Evolutionary conservation across 306 rosid genomes (phyloP).

Genomic region (Albizia julibrissin): DNA sequence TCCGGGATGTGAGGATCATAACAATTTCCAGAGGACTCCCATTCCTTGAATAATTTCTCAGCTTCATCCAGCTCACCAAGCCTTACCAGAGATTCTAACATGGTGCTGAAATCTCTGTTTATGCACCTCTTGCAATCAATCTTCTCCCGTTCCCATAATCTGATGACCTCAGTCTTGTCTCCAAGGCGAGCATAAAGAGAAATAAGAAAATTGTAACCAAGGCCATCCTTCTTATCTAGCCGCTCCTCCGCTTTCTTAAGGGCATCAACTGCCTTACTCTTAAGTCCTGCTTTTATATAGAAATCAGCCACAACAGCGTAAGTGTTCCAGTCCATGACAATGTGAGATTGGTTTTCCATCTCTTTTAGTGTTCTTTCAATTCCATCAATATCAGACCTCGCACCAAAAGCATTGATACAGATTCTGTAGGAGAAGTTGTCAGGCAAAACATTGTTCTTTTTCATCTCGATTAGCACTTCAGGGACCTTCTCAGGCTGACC

Average conservation of each 20-base stretch:
- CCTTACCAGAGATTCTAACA: conserved; percentile 67
- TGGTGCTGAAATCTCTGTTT: conserved; percentile 64
- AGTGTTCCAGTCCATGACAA: conserved; percentile 86
- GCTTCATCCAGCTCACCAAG: conserved; percentile 75
- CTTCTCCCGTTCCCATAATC: conserved; percentile 72
- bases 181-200: conserved; percentile 64
- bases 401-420: conserved; percentile 74
- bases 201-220: conserved; percentile 69
- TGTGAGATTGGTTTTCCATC: conserved; percentile 67
- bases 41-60: conserved; percentile 62
- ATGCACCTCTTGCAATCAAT: conserved; percentile 64
- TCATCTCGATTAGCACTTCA: conserved; percentile 68
- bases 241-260: conserved; percentile 66
- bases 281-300: conserved; percentile 53
- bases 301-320: conserved; percentile 72
- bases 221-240: conserved; percentile 64
- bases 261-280: conserved; percentile 54
- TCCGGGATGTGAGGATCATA: conserved; percentile 71
- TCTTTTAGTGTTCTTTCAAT: conserved; percentile 60
- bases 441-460: conserved; percentile 58
- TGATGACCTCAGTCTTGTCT: conserved; percentile 62
- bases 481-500: conserved; percentile 76
- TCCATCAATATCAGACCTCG: conserved; percentile 61
- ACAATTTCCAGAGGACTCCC: conserved; percentile 79
- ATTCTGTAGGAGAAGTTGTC: conserved; percentile 86